Percentiles rank a stretch among this genome's conserved stretches.
Conservation (phyloP, 2,329 filamentous ascomycete species). For the Trichoderma sp. region DNA sequence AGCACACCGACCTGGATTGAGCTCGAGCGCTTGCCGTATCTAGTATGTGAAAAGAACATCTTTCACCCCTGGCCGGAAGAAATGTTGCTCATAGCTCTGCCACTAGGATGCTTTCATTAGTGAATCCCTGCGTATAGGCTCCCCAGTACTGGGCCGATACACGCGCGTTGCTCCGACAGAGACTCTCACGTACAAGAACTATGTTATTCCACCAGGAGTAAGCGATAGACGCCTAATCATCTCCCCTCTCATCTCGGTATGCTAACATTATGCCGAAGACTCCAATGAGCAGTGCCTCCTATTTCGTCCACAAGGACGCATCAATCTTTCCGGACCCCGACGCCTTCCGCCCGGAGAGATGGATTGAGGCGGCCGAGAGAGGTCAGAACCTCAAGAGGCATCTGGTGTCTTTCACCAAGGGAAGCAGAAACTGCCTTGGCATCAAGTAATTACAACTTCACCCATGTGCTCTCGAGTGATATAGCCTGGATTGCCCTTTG, state of each 20-base stretch:
- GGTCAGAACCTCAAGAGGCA: conserved; percentile 28
- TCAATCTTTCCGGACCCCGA: conserved; percentile 36
- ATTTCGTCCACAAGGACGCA: conserved; percentile 34
- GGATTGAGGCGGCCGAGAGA: conserved; percentile 33
- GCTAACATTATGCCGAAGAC: conserved; percentile 28
- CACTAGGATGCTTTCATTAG: conserved; percentile 30
- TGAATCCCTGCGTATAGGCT: conserved; percentile 30
- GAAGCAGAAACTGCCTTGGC: conserved; percentile 33
- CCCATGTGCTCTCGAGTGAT: background rate
- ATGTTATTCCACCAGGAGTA: conserved; percentile 41
- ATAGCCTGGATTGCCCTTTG: background rate
- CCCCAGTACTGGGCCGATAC: conserved; percentile 30
- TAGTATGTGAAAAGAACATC: conserved; percentile 22
- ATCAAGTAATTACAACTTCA: conserved; percentile 29
- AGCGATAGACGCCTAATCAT: conserved; percentile 9
- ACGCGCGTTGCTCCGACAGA: conserved; percentile 38
- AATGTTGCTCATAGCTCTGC: background rate
- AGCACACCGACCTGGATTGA: conserved; percentile 24
- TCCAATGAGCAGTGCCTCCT: conserved; percentile 33
- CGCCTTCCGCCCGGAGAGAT: conserved; percentile 37
- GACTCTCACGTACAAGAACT: conserved; percentile 39
- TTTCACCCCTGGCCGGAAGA: background rate
- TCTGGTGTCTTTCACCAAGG: conserved; percentile 31
- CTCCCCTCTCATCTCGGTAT: background rate
- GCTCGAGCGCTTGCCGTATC: conserved; percentile 30